phyloP scores from a whole-genome alignment of 2,329 filamentous ascomycete species.

The Penicillium griseofulvum region DNA sequence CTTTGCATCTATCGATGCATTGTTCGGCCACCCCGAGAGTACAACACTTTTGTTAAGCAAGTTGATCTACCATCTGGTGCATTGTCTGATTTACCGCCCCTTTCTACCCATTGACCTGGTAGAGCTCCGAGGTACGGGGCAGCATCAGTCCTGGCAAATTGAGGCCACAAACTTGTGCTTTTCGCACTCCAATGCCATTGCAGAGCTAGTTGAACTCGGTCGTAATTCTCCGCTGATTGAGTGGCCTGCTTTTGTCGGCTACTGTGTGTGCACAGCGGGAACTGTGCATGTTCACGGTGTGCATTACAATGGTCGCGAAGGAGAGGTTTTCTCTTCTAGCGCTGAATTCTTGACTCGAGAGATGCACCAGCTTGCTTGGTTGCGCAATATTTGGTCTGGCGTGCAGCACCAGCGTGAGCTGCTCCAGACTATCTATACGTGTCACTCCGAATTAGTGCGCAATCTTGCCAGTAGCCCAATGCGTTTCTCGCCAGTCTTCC shows the following conservation, averaged over 20 bases:
- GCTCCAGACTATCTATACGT: slow-evolving; percentile 71
- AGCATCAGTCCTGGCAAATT: slow-evolving; percentile 90
- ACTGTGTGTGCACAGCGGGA: slow-evolving; percentile 80
- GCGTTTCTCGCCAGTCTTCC: slow-evolving; percentile 75
- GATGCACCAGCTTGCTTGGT: slow-evolving; percentile 74
- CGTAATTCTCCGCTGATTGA: slow-evolving; percentile 71
- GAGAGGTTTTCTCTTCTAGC: slow-evolving; percentile 62
- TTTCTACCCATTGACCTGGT: slow-evolving; percentile 82
- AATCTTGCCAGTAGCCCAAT: slow-evolving; percentile 65
- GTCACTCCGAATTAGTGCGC: slow-evolving; percentile 78
- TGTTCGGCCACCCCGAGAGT: slow-evolving; percentile 76
- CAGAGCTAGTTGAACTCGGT: slow-evolving; percentile 76
- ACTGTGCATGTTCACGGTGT: slow-evolving; percentile 86
- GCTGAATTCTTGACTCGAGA: slow-evolving; percentile 71
- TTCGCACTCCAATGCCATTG: slow-evolving; percentile 81
- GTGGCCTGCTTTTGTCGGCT: slow-evolving; percentile 83
- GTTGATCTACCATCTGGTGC: slow-evolving; percentile 79
- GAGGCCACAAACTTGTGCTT: slow-evolving; percentile 86
- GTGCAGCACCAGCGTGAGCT: slow-evolving; percentile 78
- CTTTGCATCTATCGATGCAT: slow-evolving; percentile 70
- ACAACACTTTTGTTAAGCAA: slow-evolving; percentile 79
- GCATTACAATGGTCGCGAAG: slow-evolving; percentile 67
- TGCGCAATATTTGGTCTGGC: slow-evolving; percentile 72
- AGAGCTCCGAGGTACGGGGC: slow-evolving; percentile 74
- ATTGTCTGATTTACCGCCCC: slow-evolving; percentile 81